Evolutionary conservation across 148 eudicot genomes (phyloP), one percentile per base, ranked within the genome.

Genomic region (Tetragonia tetragonoides): DNA sequence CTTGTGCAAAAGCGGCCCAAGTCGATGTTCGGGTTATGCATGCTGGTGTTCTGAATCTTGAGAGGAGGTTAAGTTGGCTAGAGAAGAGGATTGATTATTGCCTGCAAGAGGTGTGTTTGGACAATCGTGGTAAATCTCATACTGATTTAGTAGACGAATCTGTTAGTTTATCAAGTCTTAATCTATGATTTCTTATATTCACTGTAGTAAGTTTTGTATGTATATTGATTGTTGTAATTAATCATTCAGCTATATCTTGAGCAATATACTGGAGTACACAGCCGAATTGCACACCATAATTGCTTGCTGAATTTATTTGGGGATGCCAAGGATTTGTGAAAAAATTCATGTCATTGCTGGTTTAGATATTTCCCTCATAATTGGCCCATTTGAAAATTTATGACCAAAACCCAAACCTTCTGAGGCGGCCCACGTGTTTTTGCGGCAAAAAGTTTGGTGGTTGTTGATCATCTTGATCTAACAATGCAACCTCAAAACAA

Each of bases 21-120:
- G 90, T 95, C 39, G 97, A 93, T 81, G 62, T 83, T 21, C 88
- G 99, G 81, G 72, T 82, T 72, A 81, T 95, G 93, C 97, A 95
- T 82, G 28, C 39, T 20, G 90, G 90, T 62, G 94, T 90, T 24
- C 79, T 89, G 86, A 78, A 80, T 66, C 82, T 95, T 3, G 99
- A 95, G 84, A 90, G 84, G 75, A 83, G 90, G 83, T 76, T 95
- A 66, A 83, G 71, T 66, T 89, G 92, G 93, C 85, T 90, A 21
- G 97, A 95, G 68, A 88, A 91, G 66, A 86, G 87, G 78, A 83
- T 90, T 16, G 87, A 85, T 73, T 74, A 71, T 64, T 88, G 87
- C 78, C 72, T 93, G 69, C 54, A 75, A 66, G 41, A 70, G 73
- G 65, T 68, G 64, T 84, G 65, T 69, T 68, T 44, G 15, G 61